These are phyloP conservation scores for Lipomyces starkeyi DNA, from an alignment of 805 yeast species.

Conservation along the genomic window DNA sequence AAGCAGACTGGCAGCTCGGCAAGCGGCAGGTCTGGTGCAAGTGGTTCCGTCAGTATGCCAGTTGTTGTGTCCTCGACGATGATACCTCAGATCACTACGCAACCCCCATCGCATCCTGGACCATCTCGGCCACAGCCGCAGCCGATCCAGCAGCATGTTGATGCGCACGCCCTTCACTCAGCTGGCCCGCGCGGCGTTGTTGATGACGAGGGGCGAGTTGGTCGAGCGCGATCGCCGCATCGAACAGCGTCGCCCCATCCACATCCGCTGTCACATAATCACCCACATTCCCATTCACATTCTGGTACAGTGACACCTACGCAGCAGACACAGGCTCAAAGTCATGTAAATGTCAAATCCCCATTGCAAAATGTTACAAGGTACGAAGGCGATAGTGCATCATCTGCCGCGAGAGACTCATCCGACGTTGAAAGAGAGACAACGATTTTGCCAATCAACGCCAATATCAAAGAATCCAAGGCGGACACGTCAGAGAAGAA, in stretches of 20 bases:
- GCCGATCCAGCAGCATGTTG: conserved; percentile 11
- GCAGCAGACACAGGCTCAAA: neutral
- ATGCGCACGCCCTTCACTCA: neutral
- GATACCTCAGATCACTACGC: conserved; percentile 1
- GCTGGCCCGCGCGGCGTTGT: neutral
- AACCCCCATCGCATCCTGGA: conserved; percentile 6
- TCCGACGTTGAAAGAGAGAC: neutral
- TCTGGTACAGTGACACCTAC: conserved; percentile 4
- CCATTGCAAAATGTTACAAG: conserved; percentile 22
- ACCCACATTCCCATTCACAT: conserved; percentile 3
- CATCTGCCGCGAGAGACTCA: neutral
- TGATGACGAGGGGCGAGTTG: conserved; percentile 11
- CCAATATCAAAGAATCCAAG: neutral
- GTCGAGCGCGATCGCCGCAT: conserved; percentile 22
- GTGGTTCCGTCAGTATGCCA: neutral
- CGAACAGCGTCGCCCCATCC: conserved; percentile 3
- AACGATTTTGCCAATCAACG: neutral
- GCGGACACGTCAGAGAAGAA: neutral
- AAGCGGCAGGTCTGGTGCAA: conserved; percentile 2
- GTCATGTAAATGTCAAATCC: conserved; percentile 14
- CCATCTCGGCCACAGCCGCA: conserved; percentile 10
- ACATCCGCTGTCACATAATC: neutral
- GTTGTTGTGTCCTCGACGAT: neutral
- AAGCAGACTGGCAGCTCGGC: conserved; percentile 3
- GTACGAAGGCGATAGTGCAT: conserved; percentile 3